Evolutionary conservation across 805 yeast genomes (phyloP), one percentile per base, ranked within the genome.

Genomic region (Candida adriatica): DNA sequence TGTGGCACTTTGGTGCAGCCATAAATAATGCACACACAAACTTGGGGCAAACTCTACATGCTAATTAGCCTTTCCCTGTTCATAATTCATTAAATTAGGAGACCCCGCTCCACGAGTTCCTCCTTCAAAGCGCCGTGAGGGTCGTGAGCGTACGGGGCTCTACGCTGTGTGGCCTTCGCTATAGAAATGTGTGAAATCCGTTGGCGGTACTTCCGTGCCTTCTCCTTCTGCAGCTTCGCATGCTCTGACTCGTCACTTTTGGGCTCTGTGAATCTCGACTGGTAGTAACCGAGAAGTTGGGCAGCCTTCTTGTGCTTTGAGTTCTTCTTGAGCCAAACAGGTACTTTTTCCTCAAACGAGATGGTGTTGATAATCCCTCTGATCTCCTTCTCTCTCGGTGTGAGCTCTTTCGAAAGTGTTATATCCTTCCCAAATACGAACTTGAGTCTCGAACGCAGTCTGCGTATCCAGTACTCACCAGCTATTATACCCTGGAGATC

Each of bases 71-170:
- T n/a, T n/a, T n/a, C n/a, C n/a, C n/a, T n/a, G n/a, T n/a, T n/a
- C n/a, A n/a, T n/a, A 7, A 13, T 20, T 26, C 16, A 18, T 34
- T 23, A 28, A 13, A 26, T 24, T 11, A 38, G 21, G 15, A 37
- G 21, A 3, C 39, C 32, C 31, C 64, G 43, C 3, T 43, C 39
- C 10, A 33, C 33, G n/a, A 61, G 40, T 20, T 60, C 65, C 3
- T 42, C 30, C 26, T 49, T 53, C 23, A 62, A 31, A 3, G 59
- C 53, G 1, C 26, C 35, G 29, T 53, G 55, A 30, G 51, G 54
- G 26, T 59, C 55, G 10, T 49, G 38, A 2, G 53, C 56, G 35
- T 59, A 59, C 1, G 55, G 50, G 3, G 53, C 32, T 30, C 59
- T 47, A 18, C 53, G 44, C 10, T 43, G 38, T 53, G 58, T 45